Percentiles rank a stretch among this genome's conserved stretches.
Conservation (phyloP, 225 moss, liverwort and hornwort genomes). For the Ulota crispa region DNA sequence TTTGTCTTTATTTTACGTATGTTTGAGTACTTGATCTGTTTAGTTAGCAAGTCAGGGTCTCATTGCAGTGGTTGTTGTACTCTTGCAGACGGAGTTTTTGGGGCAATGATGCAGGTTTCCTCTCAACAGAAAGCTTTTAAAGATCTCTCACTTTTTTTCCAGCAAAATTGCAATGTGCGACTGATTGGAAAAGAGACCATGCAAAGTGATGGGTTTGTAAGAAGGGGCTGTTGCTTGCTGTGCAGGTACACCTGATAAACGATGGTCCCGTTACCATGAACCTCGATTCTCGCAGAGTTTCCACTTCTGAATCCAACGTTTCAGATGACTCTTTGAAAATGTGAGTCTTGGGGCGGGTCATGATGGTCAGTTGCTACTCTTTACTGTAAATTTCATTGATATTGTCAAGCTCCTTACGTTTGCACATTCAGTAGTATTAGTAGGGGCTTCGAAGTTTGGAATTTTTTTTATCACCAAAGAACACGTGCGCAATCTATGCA, state of each 20-base stretch:
- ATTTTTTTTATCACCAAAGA: too few relatives aligned
- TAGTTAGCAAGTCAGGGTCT: conserved; percentile 16
- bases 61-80: conserved; percentile 21
- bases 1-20: background rate
- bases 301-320: conserved; percentile 25
- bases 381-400: conserved; percentile 10
- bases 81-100: conserved; percentile 72
- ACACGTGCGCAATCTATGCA: too few relatives aligned
- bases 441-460: too few relatives aligned
- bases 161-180: background rate
- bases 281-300: conserved; percentile 64
- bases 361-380: conserved; percentile 26
- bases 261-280: conserved; percentile 85
- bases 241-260: conserved; percentile 81
- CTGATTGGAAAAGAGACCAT: background rate
- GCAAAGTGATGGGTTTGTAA: background rate
- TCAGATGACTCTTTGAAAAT: conserved; percentile 37
- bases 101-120: conserved; percentile 84
- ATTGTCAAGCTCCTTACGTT: background rate
- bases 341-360: conserved; percentile 42
- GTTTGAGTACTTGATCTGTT: background rate
- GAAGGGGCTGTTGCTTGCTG: background rate
- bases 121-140: background rate
- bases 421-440: background rate
- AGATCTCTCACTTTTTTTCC: background rate